Evolutionary conservation across 768 basidiomycete species (phyloP), one percentile per base, ranked within the genome.

Genomic region (Russula virescens): DNA sequence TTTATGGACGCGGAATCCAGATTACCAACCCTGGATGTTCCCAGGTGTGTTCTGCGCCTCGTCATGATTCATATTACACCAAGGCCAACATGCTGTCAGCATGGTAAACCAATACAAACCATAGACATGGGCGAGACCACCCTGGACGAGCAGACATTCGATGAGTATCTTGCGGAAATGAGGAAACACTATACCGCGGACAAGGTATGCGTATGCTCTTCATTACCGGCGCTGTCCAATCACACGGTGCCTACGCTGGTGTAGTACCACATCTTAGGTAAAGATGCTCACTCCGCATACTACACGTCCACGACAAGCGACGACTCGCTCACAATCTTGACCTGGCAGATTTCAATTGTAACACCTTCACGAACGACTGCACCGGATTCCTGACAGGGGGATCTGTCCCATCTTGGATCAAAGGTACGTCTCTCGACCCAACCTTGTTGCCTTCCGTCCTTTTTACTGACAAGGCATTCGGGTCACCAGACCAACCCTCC

Each of bases 341-440:
- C 9, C 13, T 3, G 46, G 14, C 65, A 88, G 92, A 96, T 47
- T 95, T 95, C 67, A 97, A 97, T 69, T 97, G 94, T 74, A 98
- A 98, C 73, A 89, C 91, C 2, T 98, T 98, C 67, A 94, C 93
- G 2, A 91, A 88, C 62, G 93, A 96, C 66, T 85, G 85, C 61
- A 75, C 93, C 38, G 93, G 89, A 2, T 94, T 97, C 70, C 74
- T 98, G 52, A 96, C 91, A 0, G 93, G 94, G 28, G 80, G 80
- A 4, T 83, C 84, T 18, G 90, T 97, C 58, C 94, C 94, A 3
- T 66, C 79, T 2, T 93, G 85, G 74, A 91, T 98, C 65, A 89
- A 83, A 75, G 88, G 94, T 87, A 66, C 58, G 78, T 71, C 28
- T 18, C 40, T 54, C 19, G n/a, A n/a, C n/a, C n/a, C n/a, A 18